Evolutionary conservation across 768 basidiomycete species (phyloP), one percentile per base, ranked within the genome.

Genomic region (Pisolithus tinctorius): DNA sequence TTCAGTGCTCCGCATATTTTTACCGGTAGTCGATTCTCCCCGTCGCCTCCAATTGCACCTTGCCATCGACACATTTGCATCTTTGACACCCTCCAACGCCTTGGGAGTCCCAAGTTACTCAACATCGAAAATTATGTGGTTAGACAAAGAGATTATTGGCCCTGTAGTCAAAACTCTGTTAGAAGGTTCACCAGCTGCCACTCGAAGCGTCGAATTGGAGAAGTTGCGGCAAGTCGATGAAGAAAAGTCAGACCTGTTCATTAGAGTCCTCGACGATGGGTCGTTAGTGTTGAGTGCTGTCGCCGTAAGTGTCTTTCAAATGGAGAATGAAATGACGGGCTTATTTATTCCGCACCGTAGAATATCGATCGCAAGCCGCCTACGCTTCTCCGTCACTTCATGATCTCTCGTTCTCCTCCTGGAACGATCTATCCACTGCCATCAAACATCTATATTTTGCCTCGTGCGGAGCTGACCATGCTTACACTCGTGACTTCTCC

Each of bases 321-420:
- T 27, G 43, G 36, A 31, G 7, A 36, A 38, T 14, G 20, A 47
- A 30, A 6, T 17, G 14, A 16, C 43, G 25, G 16, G 14, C 40
- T 42, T 62, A 17, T 61, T 43, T 26, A 49, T 39, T 41, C 40
- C 30, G 25, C 41, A 30, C 56, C 3, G 45, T 36, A 94, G 93
- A 92, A 95, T 67, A 82, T 96, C 57, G 93, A 95, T 61, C 77
- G 87, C 14, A 80, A 85, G 57, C 93, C 93, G 6, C 93, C 93
- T 8, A 91, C 88, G 3, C 73, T 93, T 3, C 72, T 92, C 27
- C 80, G 78, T 60, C 83, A 86, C 53, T 87, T 89, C 65, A 82
- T 79, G 3, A 68, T 93, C 17, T 81, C 88, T 42, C 83, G 87
- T 51, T 78, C 80, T 1, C 72, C 71, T 14, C 75, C 83, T 14